Conservation (phyloP, 2,329 filamentous ascomycete species). For the Colletotrichum salicis region DNA sequence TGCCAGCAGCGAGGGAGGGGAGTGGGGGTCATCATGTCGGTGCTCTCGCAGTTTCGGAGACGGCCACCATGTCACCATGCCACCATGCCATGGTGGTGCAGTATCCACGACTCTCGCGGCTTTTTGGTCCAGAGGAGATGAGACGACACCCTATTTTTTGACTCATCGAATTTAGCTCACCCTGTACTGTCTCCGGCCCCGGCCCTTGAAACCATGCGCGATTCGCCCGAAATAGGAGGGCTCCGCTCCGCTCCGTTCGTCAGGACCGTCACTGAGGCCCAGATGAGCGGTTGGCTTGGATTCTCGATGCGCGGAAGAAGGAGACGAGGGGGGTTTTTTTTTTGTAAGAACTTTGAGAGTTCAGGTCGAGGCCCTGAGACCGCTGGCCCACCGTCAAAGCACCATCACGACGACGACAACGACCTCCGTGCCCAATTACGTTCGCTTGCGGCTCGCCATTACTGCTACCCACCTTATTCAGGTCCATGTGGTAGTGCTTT, state of each 20-base stretch:
- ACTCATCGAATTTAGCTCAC: slow-evolving; percentile 25
- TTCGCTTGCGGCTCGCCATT: neutral
- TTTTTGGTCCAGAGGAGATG: slow-evolving; percentile 1
- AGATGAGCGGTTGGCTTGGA: neutral
- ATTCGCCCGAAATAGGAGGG: slow-evolving; percentile 34
- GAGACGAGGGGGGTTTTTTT: neutral
- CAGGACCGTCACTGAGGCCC: slow-evolving; percentile 2
- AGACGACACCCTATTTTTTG: slow-evolving; percentile 28
- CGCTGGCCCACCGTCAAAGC: slow-evolving; percentile 15
- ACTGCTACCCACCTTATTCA: slow-evolving; percentile 21
- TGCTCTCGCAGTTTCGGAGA: slow-evolving; percentile 32
- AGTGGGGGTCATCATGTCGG: slow-evolving; percentile 32
- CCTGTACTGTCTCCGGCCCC: slow-evolving; percentile 29
- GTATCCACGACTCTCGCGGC: neutral
- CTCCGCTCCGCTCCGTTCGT: slow-evolving; percentile 33
- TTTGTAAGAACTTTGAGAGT: slow-evolving; percentile 3
- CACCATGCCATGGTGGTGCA: neutral
- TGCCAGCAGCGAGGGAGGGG: slow-evolving; percentile 21
- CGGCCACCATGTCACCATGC: slow-evolving; percentile 2
- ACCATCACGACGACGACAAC: neutral
- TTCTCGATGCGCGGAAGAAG: neutral
- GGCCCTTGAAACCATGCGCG: slow-evolving; percentile 28
- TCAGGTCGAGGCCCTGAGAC: slow-evolving; percentile 17
- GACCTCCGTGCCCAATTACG: neutral
- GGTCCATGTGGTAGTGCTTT: neutral